These are phyloP conservation scores for Eucalyptus curtisii DNA, from an alignment of 345 rosid genomes.

Conservation along the genomic window DNA sequence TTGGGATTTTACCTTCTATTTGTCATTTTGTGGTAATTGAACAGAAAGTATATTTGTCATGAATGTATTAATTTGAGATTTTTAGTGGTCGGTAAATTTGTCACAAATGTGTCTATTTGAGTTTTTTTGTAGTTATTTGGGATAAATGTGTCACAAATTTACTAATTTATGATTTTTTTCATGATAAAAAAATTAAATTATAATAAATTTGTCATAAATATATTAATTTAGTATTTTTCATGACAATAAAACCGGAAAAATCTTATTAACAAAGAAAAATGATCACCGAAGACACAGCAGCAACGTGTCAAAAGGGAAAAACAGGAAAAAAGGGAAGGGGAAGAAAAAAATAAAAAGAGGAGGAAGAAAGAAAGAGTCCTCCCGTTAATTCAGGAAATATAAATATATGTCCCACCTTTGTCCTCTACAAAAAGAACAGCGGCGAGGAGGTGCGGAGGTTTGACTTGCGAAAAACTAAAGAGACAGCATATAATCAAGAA, in stretches of 20 bases:
- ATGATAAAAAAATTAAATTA: too few relatives aligned
- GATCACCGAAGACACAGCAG: neutral
- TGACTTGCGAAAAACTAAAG: neutral
- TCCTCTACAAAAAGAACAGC: neutral
- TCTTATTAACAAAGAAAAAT: too few relatives aligned
- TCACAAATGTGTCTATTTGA: accelerated
- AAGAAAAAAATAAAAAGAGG: neutral
- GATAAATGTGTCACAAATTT: too few relatives aligned
- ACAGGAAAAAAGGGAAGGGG: neutral
- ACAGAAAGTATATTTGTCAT: too few relatives aligned
- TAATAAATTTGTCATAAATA: too few relatives aligned
- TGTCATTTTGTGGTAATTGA: too few relatives aligned
- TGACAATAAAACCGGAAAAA: too few relatives aligned
- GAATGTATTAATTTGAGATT: too few relatives aligned
- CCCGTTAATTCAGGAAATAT: neutral
- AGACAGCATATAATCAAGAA: neutral
- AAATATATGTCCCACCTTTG: neutral
- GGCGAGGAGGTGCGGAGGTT: neutral
- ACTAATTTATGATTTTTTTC: accelerated
- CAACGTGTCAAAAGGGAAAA: neutral
- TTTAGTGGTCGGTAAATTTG: too few relatives aligned
- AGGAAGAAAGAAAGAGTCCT: neutral
- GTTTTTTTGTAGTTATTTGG: accelerated
- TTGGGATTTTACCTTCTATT: too few relatives aligned
- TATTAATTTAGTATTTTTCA: too few relatives aligned